Conservation (phyloP, 75 land plant genomes). For the Azolla pinnata region DNA sequence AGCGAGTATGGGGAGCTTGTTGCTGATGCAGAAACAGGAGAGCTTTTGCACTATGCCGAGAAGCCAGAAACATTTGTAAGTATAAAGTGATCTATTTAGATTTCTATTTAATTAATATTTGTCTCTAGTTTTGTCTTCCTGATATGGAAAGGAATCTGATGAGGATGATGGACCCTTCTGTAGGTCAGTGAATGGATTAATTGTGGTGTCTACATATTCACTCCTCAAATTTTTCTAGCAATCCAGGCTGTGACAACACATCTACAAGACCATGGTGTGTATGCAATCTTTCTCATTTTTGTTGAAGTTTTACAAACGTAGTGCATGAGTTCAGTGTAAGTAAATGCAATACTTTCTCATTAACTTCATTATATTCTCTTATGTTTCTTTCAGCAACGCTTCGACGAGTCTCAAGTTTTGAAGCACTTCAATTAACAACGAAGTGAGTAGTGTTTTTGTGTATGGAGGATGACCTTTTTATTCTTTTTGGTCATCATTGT, state of each 20-base stretch:
- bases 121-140: background rate
- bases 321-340: too few relatives aligned
- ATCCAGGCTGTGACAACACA: conserved; percentile 52
- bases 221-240: conserved; percentile 70
- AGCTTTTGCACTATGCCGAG: conserved; percentile 89
- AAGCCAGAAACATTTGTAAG: conserved; percentile 98
- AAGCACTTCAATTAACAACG: conserved; percentile 77
- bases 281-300: background rate
- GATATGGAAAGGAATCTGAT: too few relatives aligned
- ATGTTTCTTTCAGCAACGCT: conserved; percentile 52
- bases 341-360: too few relatives aligned
- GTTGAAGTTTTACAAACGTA: background rate
- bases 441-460: conserved; percentile 55
- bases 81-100: background rate
- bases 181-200: conserved; percentile 90
- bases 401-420: conserved; percentile 76
- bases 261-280: conserved; percentile 59
- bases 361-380: background rate
- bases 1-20: conserved; percentile 84
- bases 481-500: too few relatives aligned
- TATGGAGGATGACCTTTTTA: too few relatives aligned
- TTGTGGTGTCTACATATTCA: conserved; percentile 90
- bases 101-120: background rate
- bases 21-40: conserved; percentile 73
- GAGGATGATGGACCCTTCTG: too few relatives aligned